Base-by-base conservation (phyloP, 2,329 filamentous ascomycete species). In the Fusarium heterosporum region DNA sequence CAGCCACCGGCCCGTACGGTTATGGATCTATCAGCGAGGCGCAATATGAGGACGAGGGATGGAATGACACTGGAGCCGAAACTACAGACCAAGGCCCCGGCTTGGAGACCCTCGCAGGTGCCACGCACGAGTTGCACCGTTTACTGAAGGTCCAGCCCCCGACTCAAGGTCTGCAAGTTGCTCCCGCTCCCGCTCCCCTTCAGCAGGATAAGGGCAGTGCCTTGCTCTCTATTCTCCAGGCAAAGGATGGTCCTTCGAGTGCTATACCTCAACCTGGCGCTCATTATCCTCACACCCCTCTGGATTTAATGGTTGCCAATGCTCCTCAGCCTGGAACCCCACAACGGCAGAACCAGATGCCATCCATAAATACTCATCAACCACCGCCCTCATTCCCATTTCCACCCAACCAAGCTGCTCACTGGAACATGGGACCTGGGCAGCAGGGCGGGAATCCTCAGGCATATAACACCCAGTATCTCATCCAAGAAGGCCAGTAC, bases 21-120 rank as follows among this genome's bases (percentile, higher is more conserved):
- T 80, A 81, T 19, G 78, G 83, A 13, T 66, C 72, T 5, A 77
- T 81, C 25, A 85, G 89, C 41, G 87, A 90, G 63, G 80, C 82
- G 36, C 77, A 85, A 50, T 87, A 87, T 8, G 87, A 91, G 74
- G 89, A 92, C 54, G 89, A 91, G 50, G 74, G 79, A n/a, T 79
- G 80, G 68, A 74, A 83, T 9, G 76, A 81, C 29, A 69, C 76
- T 17, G 70, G 78, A 16, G 67, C 73, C 16, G 66, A 73, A 41
- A 72, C 66, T 19, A 72, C 75, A 10, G 62, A 58, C 30, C 74
- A 77, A 30, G 77, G 78, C 16, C 78, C 79, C 10, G 76, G 76
- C 5, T 77, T 83, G 41, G 80, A 83, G 55, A 83, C 82, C 2
- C 74, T 86, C 11, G 83, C 83, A 61, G 83, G 82, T 11, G 84